Evolutionary conservation across 2,329 filamentous ascomycete species (phyloP).

Genomic region (Verticillium albo-atrum): DNA sequence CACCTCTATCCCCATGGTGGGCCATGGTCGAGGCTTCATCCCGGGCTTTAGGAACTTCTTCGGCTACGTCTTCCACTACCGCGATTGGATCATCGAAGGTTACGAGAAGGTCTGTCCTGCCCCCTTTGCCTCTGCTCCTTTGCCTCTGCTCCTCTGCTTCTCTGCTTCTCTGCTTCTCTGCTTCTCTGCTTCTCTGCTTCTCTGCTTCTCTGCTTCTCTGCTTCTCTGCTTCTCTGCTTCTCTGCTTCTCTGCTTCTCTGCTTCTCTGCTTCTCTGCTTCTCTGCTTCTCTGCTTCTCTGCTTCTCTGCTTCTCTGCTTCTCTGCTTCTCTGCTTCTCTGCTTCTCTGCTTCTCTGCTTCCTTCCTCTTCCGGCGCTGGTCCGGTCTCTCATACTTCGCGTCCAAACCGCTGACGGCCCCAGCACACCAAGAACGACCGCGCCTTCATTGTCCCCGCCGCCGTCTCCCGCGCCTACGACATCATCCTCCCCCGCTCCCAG

Average conservation of each 20-base stretch:
- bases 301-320: too few relatives aligned
- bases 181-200: too few relatives aligned
- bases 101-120: slow-evolving; percentile 30
- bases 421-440: slow-evolving; percentile 35
- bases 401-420: not conserved
- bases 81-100: slow-evolving; percentile 35
- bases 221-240: too few relatives aligned
- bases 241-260: too few relatives aligned
- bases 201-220: too few relatives aligned
- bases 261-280: too few relatives aligned
- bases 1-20: slow-evolving; percentile 33
- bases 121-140: too few relatives aligned
- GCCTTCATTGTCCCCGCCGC: slow-evolving; percentile 38
- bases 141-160: too few relatives aligned
- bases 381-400: not conserved
- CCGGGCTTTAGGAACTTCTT: slow-evolving; percentile 34
- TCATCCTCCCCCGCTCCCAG: slow-evolving; percentile 38
- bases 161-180: too few relatives aligned
- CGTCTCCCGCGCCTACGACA: slow-evolving; percentile 34
- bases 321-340: too few relatives aligned
- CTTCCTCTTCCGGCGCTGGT: not conserved
- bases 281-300: too few relatives aligned
- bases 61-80: slow-evolving; percentile 30
- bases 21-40: slow-evolving; percentile 29
- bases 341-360: too few relatives aligned